Evolutionary conservation across 75 land plant species (phyloP), one percentile per base, ranked within the genome.

Genomic region (Pinus albicaulis): DNA sequence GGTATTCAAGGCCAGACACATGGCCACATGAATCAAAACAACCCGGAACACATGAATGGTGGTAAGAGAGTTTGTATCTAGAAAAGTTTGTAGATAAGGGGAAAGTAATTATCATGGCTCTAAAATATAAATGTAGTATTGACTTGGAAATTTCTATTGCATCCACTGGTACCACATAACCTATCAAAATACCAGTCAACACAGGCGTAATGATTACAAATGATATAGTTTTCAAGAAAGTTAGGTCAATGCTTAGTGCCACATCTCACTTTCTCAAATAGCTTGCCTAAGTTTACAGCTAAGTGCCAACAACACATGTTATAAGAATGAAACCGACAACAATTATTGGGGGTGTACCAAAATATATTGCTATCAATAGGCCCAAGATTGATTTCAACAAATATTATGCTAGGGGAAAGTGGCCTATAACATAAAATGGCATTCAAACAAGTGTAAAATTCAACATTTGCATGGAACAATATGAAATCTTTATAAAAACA

Each of bases 141-240:
- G 99, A 96, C 77, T 92, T 92, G 58, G 94, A 82, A 93, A 96
- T 96, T 31, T 98, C 99, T 81, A 92, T 60, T 20, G 84, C 99
- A 83, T 96, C 99, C 66, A 96, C 95, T 60, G 99, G 99, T 59
- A 96, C 98, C 65, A 96, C 99, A 65, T 93, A 94, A 24, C 98
- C 99, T 73, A 96, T 96, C 17, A 96, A 83, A 59, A 94, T 78
- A 56, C 90, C 88, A 59, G 93, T 96, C 38, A 96, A 78, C 38
- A 96, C 73, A 62, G 98, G 97, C 12, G 99, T 96, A 28, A 94
- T 74, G 52, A 89, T 64, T 6, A 92, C 95, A 14, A 95, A 96
- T 15, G 98, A 80, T 63, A 96, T 85, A 58, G 95, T 96, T 57
- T 91, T 80, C 8, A 80, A 79, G 72, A 93, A 90, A 14, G 93